Base-by-base conservation (phyloP, 2,329 filamentous ascomycete genomes). In the Tolypocladium tropicale region DNA sequence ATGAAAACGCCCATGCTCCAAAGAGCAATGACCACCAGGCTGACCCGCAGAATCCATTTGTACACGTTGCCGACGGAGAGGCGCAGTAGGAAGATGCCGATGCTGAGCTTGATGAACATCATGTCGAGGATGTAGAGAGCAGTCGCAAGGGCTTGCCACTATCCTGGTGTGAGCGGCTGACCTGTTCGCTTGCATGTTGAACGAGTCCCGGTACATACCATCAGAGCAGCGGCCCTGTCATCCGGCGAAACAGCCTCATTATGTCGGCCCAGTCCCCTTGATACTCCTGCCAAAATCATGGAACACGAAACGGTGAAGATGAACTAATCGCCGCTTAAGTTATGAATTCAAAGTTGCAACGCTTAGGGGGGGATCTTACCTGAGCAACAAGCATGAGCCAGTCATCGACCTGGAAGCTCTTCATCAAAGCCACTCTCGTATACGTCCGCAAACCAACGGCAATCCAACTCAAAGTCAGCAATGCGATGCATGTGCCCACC, bases 91-190 rank as follows among this genome's bases (percentile, higher is more conserved):
- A 80, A 80, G 57, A 81, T 68, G 36, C 74, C 76, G 52, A 82
- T 80, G 66, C 79, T 79, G 53, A 81, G 66, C 66, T 82, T 82
- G 66, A 80, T 75, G 58, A 82, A 75, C 72, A 80, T 76, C 78
- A 82, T 82, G 58, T 79, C 72, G 11, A 75, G 59, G 49, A 81
- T 68, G 55, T 81, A 81, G 2, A 74, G 74, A 7, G 73, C 75
- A 1, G 78, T 77, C 12, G 76, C 76, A 33, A 81, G 61, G 28
- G 78, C 75, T 69, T 81, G 78, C 68, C 74, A 80, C 73, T 79
- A 41, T 36, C 49, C 46, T 7, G 9, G 28, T 53, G 39, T 56
- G 16, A 53, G 51, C 41, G 5, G 33, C 6, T 23, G 32, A n/a
- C 7, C 18, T 34, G 21, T 6, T 2, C 11, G 34, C 23, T 39